These are phyloP conservation scores for Mycena polygramma DNA, from an alignment of 768 basidiomycete genomes.

Conservation along the genomic window DNA sequence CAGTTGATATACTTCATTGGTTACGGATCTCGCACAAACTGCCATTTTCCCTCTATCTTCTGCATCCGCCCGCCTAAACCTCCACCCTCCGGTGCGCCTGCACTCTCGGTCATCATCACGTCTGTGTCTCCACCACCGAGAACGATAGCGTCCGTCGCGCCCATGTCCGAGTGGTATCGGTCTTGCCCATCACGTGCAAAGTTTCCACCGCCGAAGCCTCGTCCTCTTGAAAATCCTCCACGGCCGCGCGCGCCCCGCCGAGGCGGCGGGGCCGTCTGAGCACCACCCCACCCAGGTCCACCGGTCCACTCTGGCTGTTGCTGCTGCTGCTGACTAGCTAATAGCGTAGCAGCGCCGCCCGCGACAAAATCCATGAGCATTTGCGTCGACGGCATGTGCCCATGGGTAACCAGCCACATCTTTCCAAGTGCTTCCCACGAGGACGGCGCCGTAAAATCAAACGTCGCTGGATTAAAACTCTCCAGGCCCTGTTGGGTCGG, in stretches of 20 bases:
- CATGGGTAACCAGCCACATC: slow-evolving; percentile 81
- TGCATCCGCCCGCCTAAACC: slow-evolving; percentile 71
- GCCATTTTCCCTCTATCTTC: slow-evolving; percentile 79
- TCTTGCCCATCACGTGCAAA: slow-evolving; percentile 52
- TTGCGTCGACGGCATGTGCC: slow-evolving; percentile 77
- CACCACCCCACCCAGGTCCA: slow-evolving; percentile 17
- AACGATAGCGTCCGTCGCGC: slow-evolving; percentile 69
- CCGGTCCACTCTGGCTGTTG: slow-evolving; percentile 37
- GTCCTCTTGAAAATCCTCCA: slow-evolving; percentile 53
- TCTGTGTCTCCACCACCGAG: slow-evolving; percentile 62
- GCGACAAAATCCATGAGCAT: slow-evolving; percentile 84
- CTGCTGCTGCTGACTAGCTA: slow-evolving; percentile 41
- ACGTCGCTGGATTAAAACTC: slow-evolving; percentile 75
- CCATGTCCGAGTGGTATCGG: slow-evolving; percentile 51
- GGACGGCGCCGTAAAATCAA: slow-evolving; percentile 78
- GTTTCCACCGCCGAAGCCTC: slow-evolving; percentile 58
- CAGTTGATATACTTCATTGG: slow-evolving; percentile 46
- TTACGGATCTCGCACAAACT: slow-evolving; percentile 67
- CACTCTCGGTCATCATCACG: slow-evolving; percentile 30
- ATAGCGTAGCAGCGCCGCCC: slow-evolving; percentile 45
- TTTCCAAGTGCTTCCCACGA: slow-evolving; percentile 88
- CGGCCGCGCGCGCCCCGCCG: slow-evolving; percentile 32
- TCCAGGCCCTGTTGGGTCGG: slow-evolving; percentile 64
- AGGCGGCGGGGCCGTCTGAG: neutral
- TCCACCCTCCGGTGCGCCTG: slow-evolving; percentile 34